Percentiles rank a stretch among this genome's conserved stretches.
These are phyloP conservation scores for Geranium incanum DNA, from an alignment of 441 rosid genomes.

Conservation along the genomic window DNA sequence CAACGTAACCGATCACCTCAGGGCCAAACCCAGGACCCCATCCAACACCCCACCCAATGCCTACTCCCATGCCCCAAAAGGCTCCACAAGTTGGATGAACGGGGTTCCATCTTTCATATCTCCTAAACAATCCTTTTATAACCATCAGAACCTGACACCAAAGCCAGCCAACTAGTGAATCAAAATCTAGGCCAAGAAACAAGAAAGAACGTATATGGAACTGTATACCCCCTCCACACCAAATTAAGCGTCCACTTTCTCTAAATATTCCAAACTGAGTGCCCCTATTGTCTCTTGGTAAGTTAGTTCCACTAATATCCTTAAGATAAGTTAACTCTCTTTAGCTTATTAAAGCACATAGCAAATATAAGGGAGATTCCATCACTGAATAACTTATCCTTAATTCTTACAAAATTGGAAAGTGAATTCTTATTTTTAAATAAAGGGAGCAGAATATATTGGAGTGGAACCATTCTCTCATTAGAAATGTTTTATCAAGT, in stretches of 20 bases:
- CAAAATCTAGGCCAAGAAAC: background rate
- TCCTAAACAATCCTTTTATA: slow-evolving; percentile 67
- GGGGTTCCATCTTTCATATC: slow-evolving; percentile 85
- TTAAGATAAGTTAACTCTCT: background rate
- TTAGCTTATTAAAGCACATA: background rate
- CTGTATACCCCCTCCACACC: background rate
- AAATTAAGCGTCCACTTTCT: background rate
- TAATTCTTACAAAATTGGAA: background rate
- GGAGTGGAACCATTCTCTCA: background rate
- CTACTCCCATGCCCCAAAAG: slow-evolving; percentile 94
- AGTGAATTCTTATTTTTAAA: background rate
- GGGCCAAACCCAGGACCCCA: slow-evolving; percentile 99
- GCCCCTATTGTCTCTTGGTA: no score
- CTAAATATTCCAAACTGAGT: no score
- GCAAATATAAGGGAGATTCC: background rate
- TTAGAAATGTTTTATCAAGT: background rate
- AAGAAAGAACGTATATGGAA: background rate
- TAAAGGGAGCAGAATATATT: background rate
- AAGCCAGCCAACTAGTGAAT: background rate
- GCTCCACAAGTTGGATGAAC: slow-evolving; percentile 88
- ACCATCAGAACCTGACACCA: slow-evolving; percentile 50
- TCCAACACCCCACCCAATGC: slow-evolving; percentile 87
- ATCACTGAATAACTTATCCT: background rate
- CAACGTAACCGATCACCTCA: slow-evolving; percentile 79
- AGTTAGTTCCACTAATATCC: background rate